phyloP scores from a whole-genome alignment of 805 yeast genomes.

The Pichia manshurica region DNA sequence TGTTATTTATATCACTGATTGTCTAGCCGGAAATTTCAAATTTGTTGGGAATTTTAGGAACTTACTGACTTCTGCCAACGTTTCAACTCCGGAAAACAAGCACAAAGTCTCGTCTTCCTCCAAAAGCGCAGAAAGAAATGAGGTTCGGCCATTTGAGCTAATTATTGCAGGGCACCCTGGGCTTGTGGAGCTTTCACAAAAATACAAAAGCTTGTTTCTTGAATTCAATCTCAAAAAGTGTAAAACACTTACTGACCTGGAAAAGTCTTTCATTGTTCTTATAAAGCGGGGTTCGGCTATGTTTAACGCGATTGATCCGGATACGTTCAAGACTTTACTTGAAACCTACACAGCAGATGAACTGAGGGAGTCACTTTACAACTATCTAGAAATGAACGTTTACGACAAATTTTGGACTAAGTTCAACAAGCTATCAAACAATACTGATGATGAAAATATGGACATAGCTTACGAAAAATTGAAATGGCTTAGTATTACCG shows the following conservation, averaged over 20 bases:
- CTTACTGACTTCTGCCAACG: neutral
- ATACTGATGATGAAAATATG: conserved; percentile 16
- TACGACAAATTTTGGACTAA: conserved; percentile 63
- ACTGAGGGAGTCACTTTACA: conserved; percentile 50
- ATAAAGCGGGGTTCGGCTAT: conserved; percentile 26
- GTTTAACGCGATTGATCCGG: conserved; percentile 8
- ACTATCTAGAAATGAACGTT: conserved; percentile 65
- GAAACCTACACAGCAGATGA: conserved; percentile 25
- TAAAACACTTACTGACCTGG: conserved; percentile 5
- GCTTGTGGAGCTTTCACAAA: neutral
- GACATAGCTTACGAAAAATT: conserved; percentile 32
- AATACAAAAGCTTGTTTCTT: conserved; percentile 1
- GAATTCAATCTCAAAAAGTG: conserved; percentile 11
- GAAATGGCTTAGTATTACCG: conserved; percentile 42
- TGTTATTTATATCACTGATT: conserved; percentile 50
- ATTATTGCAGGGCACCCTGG: conserved; percentile 1
- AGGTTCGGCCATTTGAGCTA: conserved; percentile 1
- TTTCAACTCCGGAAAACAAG: too few relatives aligned
- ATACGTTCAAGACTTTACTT: conserved; percentile 22
- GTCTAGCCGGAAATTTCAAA: conserved; percentile 39
- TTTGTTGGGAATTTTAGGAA: neutral
- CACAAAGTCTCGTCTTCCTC: too few relatives aligned
- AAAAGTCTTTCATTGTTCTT: conserved; percentile 5
- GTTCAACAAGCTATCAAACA: conserved; percentile 19
- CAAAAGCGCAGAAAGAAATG: neutral